Evolutionary conservation across 768 basidiomycete genomes (phyloP).

Genomic region (Leccinellum luteum): DNA sequence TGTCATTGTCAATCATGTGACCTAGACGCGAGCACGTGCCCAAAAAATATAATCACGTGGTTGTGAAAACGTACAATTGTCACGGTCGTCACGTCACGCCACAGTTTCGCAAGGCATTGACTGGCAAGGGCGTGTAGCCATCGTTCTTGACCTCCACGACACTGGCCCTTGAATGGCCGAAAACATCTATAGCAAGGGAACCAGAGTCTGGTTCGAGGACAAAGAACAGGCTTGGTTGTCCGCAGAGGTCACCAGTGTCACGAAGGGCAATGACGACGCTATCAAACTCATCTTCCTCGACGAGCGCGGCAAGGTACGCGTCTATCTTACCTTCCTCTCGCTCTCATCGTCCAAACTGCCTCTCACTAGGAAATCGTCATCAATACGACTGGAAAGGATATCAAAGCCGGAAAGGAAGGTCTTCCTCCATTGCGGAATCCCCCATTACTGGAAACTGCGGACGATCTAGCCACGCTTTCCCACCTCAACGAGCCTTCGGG

Average conservation of each 20-base stretch:
- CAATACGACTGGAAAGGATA: conserved; percentile 75
- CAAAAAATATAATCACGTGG: conserved; percentile 13
- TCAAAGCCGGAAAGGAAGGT: conserved; percentile 74
- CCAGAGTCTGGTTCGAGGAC: conserved; percentile 90
- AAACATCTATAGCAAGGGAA: conserved; percentile 89
- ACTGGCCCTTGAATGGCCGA: conserved; percentile 75
- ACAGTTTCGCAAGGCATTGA: not conserved
- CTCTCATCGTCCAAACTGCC: not conserved
- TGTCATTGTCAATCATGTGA: too few species aligned
- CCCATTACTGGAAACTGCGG: conserved; percentile 92
- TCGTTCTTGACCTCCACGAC: conserved; percentile 17
- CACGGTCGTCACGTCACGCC: conserved; percentile 26
- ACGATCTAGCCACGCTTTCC: conserved; percentile 96
- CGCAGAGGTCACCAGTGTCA: conserved; percentile 71
- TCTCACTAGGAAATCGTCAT: conserved; percentile 66
- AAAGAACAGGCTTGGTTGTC: conserved; percentile 94
- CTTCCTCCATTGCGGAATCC: conserved; percentile 96
- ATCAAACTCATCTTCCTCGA: conserved; percentile 86
- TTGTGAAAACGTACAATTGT: conserved; percentile 13
- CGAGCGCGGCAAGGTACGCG: conserved; percentile 83
- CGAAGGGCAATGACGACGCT: conserved; percentile 63
- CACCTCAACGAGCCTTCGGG: conserved; percentile 98
- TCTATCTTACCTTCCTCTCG: conserved; percentile 11
- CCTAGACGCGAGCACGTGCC: not conserved
- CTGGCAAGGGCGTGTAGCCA: not conserved